Evolutionary conservation across 441 rosid species (phyloP), one percentile per base, ranked within the genome.

Genomic region (Pelargonium myrrhifolium): DNA sequence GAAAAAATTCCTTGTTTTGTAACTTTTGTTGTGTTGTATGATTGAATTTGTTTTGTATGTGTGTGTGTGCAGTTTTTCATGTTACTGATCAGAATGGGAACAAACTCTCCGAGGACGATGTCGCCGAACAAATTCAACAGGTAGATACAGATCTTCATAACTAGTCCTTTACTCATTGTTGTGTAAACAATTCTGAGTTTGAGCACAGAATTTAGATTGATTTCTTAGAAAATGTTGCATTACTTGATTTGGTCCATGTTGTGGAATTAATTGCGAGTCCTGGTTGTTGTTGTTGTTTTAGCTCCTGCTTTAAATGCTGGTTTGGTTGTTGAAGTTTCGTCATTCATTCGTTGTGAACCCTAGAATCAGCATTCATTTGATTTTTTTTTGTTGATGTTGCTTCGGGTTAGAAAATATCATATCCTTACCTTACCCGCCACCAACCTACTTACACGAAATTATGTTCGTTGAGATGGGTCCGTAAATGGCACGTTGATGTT

Each of bases 1-100:
- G 31, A 28, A 28, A 28, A 28, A 28, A 28, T 28, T 28, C 31
- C 31, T 1, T 28, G 31, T 26, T 26, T 26, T n/a, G n/a, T n/a
- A n/a, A n/a, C n/a, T n/a, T n/a, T n/a, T n/a, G n/a, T n/a, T n/a
- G n/a, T n/a, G n/a, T n/a, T n/a, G n/a, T n/a, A n/a, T n/a, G n/a
- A n/a, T n/a, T n/a, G n/a, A n/a, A n/a, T n/a, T n/a, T n/a, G n/a
- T n/a, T 28, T 28, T 28, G 31, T 28, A 4, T 24, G 26, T 1
- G 26, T 1, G 26, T 1, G 37, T 31, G 37, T 67, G 68, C 82
- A 89, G 96, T 89, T 66, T 89, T 89, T 79, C 84, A 89, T 79
- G 96, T 87, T 28, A 87, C 93, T n/a, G 89, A 89, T 80, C 85
- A 72, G 74, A 75, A 77, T 39, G 96, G 96, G 61, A 83, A 89